These are phyloP conservation scores for Tanozyma kutaoensis DNA, from an alignment of 805 yeast genomes.

Conservation along the genomic window DNA sequence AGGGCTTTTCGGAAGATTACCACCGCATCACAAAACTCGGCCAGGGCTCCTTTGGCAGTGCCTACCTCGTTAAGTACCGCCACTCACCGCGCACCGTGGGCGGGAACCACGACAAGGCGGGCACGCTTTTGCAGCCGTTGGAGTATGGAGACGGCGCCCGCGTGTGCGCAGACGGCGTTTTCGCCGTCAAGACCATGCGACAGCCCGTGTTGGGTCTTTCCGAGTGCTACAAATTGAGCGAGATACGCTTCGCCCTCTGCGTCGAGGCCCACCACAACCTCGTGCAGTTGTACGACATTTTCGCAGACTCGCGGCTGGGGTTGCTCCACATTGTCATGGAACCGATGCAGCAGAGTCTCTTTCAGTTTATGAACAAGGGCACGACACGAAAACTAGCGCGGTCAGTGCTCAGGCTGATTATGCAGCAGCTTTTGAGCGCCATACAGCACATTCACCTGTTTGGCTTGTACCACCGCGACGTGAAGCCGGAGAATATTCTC, in stretches of 20 bases:
- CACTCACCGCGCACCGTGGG: no score
- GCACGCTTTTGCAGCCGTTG: constrained; percentile 38
- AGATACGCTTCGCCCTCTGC: constrained; percentile 50
- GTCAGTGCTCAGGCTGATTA: constrained; percentile 47
- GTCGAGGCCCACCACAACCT: constrained; percentile 62
- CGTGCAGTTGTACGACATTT: constrained; percentile 66
- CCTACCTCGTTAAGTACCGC: no score
- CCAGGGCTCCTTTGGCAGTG: no score
- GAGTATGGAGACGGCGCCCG: constrained; percentile 7
- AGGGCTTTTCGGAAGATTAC: no score
- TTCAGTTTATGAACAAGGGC: constrained; percentile 61
- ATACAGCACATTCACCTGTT: constrained; percentile 66
- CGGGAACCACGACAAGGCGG: constrained; percentile 8
- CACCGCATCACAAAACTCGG: no score
- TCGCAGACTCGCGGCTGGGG: constrained; percentile 44
- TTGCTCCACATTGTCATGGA: constrained; percentile 82
- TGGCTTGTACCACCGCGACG: constrained; percentile 73
- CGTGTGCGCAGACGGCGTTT: constrained; percentile 19
- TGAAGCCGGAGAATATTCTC: constrained; percentile 87
- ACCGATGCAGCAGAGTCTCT: constrained; percentile 68
- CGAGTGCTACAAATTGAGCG: constrained; percentile 36
- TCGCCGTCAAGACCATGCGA: constrained; percentile 75
- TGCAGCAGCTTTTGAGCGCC: constrained; percentile 64
- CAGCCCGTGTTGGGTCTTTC: constrained; percentile 12
- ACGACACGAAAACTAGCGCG: constrained; percentile 39